Base-by-base conservation (phyloP, 1,284 basidiomycete species). In the Agroathelia rolfsii region DNA sequence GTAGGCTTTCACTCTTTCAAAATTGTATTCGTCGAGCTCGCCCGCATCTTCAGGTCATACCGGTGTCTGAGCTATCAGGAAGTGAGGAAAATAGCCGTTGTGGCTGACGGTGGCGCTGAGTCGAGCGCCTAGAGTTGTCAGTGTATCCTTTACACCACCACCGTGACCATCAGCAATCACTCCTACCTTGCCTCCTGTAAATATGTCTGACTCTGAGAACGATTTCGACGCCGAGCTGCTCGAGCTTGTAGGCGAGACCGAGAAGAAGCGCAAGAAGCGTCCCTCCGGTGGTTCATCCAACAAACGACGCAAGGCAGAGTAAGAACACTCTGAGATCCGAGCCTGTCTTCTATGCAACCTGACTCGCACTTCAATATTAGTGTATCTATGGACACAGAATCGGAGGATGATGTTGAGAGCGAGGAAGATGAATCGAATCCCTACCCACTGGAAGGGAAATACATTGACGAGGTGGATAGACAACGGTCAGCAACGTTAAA, bases 381-480 rank as follows among this genome's bases (percentile, higher is more conserved):
- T 48, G 44, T 53, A 48, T 46, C 44, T 4, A 41, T 47, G 20
- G 42, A 53, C 21, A 66, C 61, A 16, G 75, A 76, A 14, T 69
- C 69, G 13, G 72, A 63, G 8, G 64, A 70, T 36, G 63, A 61
- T 14, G 63, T 61, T 11, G 76, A 77, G 48, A 73, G 71, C 42
- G 78, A 77, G 32, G 69, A 68, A 23, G 55, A 55, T 3, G 50
- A 55, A 10, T 40, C 50, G n/a, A 84, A 87, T 45, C 80, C 79
- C 4, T 96, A 89, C 52, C 92, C 89, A 1, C 61, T 94, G 13
- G 92, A 95, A 47, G 88, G 87, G 28, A 88, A 89, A 55, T 96
- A 87, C 53, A 72, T 74, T 37, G 76, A 90, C 47, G 85, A 88
- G 45, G 69, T 63, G 3, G 93, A 96, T 53, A 75, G 83, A 49